These are phyloP conservation scores for Phytomonas francai DNA, from an alignment of 208 protist genomes.

Conservation along the genomic window DNA sequence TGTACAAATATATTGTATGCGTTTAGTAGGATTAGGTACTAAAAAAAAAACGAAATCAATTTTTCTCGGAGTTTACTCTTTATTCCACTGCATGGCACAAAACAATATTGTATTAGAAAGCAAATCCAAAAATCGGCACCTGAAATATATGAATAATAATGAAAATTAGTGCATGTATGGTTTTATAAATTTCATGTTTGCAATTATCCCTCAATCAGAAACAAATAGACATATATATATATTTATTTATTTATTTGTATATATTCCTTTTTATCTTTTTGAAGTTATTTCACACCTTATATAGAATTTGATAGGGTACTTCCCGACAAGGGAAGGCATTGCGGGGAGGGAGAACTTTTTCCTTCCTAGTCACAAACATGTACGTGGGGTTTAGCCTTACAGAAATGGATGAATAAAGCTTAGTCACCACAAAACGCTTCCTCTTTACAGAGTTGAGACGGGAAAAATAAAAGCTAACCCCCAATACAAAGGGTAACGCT, in stretches of 20 bases:
- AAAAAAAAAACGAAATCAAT: neutral
- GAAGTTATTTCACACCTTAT: no score
- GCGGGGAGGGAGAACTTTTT: no score
- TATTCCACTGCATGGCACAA: slow-evolving; percentile 2
- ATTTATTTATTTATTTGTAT: neutral
- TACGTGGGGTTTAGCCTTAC: no score
- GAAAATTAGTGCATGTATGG: neutral
- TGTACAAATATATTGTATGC: slow-evolving; percentile 77
- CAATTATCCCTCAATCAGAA: neutral
- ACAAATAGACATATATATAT: slow-evolving; percentile 1
- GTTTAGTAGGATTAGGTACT: slow-evolving; percentile 11
- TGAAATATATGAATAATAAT: neutral
- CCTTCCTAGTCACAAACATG: no score
- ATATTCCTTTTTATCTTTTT: neutral
- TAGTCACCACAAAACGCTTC: no score
- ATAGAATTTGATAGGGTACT: no score
- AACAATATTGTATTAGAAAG: slow-evolving; percentile 19
- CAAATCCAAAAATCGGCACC: neutral
- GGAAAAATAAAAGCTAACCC: no score
- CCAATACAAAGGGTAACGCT: no score
- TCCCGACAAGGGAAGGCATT: no score
- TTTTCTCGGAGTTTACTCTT: slow-evolving; percentile 1
- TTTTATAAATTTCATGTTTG: neutral
- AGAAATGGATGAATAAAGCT: no score
- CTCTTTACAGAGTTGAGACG: no score